Base-by-base conservation (phyloP, 2,329 filamentous ascomycete species). In the Juglanconis oblonga region DNA sequence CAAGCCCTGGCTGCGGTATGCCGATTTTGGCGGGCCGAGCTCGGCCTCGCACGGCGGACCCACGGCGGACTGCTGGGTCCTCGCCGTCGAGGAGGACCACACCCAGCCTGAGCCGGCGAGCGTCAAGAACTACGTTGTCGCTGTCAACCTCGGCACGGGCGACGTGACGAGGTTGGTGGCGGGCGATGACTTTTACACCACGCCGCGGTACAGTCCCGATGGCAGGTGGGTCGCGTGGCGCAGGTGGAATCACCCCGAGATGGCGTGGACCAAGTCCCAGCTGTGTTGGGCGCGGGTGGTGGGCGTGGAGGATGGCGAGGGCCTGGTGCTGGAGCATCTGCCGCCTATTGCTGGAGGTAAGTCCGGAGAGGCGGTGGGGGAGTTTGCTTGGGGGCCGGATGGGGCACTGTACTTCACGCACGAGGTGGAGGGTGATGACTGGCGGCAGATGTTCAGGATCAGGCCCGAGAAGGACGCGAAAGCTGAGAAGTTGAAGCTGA, bases 71-170 rank as follows among this genome's bases (percentile, higher is more conserved):
- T 81, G 77, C 0, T 81, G 77, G 77, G 75, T 83, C 3, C 64
- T 85, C 10, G 80, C 81, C 0, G 74, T 80, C n/a, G 72, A 81
- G 62, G 82, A 85, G 65, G 79, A 83, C 38, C 81, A 83, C 58
- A 67, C 67, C 2, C 64, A 72, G 9, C 66, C 75, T 3, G 69
- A 65, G 1, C 72, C 75, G 0, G 64, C 64, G 5, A 65, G 67
- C 5, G 69, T 78, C n/a, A 67, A 62, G 17, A 74, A 78, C 63
- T 73, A 73, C 48, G 64, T 79, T 10, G 76, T 76, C 1, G 74
- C 70, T 2, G 74, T 79, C 64, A 71, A 79, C 55, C 64, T 69
- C 1, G 65, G 73, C 51, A 73, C 80, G 70, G 77, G 76, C 1
- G 67, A 74, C 8, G 73, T 79, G 2, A 72, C 67, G 33, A 67